phyloP scores from a whole-genome alignment of 345 rosid species.

The Salix koriyanagi region DNA sequence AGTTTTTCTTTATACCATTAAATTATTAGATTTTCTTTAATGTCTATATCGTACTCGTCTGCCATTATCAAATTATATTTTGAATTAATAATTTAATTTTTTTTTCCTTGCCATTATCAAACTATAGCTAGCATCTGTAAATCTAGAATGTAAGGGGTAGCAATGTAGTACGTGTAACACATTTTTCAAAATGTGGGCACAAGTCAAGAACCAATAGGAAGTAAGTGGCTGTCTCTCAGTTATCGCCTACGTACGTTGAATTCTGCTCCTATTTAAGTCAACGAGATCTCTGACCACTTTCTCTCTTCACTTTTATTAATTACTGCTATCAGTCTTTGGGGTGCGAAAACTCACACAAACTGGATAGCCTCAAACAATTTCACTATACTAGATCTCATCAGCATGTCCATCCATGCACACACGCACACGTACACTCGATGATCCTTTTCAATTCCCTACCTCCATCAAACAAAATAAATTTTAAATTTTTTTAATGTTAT shows the following conservation, averaged over 20 bases:
- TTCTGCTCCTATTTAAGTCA: not conserved
- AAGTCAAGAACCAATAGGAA: conserved; percentile 7
- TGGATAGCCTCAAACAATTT: conserved; percentile 13
- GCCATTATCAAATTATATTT: too few species aligned
- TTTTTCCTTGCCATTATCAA: not conserved
- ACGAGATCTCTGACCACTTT: not conserved
- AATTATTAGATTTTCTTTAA: too few species aligned
- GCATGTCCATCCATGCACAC: not conserved
- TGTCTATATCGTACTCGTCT: too few species aligned
- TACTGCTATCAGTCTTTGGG: conserved; percentile 11
- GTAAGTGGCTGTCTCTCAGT: not conserved
- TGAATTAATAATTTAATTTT: not conserved
- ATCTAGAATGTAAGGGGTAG: not conserved
- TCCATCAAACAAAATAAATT: too few species aligned
- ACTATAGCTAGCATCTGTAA: not conserved
- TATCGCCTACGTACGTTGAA: conserved; percentile 2
- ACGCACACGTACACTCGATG: too few species aligned
- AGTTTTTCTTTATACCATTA: too few species aligned
- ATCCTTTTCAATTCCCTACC: too few species aligned
- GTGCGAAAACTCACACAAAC: not conserved
- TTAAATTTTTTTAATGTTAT: too few species aligned
- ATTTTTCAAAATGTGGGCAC: conserved; percentile 11
- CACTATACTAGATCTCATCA: not conserved
- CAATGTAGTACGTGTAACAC: not conserved
- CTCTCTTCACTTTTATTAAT: not conserved